Conservation (phyloP, 75 land plant genomes). For the Pseudotsuga menziesii region DNA sequence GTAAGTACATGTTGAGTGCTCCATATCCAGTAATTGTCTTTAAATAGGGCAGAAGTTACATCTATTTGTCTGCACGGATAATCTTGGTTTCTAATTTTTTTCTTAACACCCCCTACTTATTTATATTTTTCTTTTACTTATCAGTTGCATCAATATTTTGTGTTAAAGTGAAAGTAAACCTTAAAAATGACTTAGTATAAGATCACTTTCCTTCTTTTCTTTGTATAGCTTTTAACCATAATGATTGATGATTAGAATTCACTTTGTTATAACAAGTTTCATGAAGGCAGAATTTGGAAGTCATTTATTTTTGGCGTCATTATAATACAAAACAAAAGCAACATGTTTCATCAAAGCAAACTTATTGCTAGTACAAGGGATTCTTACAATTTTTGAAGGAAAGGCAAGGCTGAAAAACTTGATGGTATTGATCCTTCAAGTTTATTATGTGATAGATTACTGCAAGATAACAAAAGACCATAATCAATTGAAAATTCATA, state of each 20-base stretch:
- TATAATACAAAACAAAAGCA: background rate
- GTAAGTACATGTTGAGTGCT: background rate
- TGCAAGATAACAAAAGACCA: background rate
- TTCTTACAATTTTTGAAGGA: constrained; percentile 16
- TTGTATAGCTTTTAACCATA: background rate
- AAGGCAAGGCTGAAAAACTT: constrained; percentile 7
- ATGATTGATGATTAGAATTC: background rate
- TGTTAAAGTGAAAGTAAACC: background rate
- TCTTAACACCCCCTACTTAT: background rate
- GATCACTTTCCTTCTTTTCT: background rate
- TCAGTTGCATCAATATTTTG: background rate
- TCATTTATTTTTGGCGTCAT: background rate
- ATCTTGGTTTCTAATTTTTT: background rate
- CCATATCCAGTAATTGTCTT: background rate
- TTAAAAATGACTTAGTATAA: background rate
- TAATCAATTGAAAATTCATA: background rate
- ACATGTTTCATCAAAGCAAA: background rate
- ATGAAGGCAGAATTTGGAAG: background rate
- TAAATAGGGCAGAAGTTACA: background rate
- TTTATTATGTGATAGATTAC: constrained; percentile 10
- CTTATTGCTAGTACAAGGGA: background rate
- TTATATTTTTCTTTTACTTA: no score
- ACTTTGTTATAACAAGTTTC: background rate
- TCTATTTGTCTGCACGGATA: background rate
- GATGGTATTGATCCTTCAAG: constrained; percentile 20